A percentile compares a stretch with the other conserved stretches of the same genome.
Conservation (phyloP, 2,329 filamentous ascomycete species). For the Talaromyces sp. region DNA sequence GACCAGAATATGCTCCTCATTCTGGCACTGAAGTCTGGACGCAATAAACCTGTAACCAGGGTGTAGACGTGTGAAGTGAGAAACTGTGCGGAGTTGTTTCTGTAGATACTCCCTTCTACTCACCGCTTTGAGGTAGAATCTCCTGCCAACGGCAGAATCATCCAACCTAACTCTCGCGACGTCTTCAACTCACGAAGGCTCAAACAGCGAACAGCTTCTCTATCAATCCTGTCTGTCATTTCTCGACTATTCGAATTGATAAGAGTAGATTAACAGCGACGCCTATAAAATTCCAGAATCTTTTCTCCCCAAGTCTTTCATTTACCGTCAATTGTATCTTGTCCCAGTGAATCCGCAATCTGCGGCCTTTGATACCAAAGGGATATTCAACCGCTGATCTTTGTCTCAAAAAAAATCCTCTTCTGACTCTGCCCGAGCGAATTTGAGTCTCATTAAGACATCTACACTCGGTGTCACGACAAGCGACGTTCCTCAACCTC, state of each 20-base stretch:
- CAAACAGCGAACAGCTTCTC: not conserved
- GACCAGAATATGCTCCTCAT: too few species aligned
- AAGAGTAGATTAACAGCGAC: fast-evolving
- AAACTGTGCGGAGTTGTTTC: too few species aligned
- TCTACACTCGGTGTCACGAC: too few species aligned
- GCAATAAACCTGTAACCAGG: too few species aligned
- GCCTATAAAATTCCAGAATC: too few species aligned
- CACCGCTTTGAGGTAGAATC: not conserved
- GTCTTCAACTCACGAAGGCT: not conserved
- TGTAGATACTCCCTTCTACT: not conserved
- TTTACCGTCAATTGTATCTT: not conserved
- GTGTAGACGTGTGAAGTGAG: too few species aligned
- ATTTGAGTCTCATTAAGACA: too few species aligned
- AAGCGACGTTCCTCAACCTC: not conserved
- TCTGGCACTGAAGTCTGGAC: too few species aligned
- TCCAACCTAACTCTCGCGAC: not conserved
- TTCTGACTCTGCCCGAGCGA: too few species aligned
- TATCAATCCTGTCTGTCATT: not conserved
- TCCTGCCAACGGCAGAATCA: not conserved
- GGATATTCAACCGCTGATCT: not conserved
- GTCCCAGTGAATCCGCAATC: not conserved
- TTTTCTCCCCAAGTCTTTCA: too few species aligned
- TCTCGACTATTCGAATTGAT: not conserved
- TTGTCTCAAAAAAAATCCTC: not conserved
- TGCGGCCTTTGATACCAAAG: not conserved